A percentile compares a stretch with the other conserved stretches of the same genome.
phyloP scores from a whole-genome alignment of 495 filamentous ascomycete species.

The Aspergillus sclerotioniger region DNA sequence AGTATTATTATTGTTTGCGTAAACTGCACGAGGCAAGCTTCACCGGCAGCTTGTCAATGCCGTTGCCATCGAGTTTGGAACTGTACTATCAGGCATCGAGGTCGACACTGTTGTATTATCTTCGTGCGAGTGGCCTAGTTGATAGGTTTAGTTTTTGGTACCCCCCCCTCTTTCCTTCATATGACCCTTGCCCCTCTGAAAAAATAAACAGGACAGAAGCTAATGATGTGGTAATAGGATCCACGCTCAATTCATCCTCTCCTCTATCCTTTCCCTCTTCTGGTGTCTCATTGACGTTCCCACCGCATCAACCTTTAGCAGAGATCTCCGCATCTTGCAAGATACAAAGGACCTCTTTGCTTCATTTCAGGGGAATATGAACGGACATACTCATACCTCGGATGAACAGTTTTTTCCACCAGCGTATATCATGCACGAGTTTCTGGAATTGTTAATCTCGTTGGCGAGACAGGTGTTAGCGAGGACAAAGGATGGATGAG shows the following conservation, averaged over 20 bases:
- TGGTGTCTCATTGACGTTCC: constrained; percentile 10
- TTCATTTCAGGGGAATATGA: not conserved
- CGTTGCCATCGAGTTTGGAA: constrained; percentile 25
- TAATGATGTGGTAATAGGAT: constrained; percentile 18
- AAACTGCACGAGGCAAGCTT: constrained; percentile 28
- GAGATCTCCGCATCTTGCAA: not conserved
- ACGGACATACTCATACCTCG: too few relatives aligned
- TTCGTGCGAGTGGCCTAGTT: constrained; percentile 27
- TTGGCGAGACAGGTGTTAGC: not conserved
- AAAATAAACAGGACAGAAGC: too few relatives aligned
- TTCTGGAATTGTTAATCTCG: not conserved
- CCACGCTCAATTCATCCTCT: constrained; percentile 26
- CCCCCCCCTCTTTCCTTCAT: not conserved
- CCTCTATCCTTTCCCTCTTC: constrained; percentile 24
- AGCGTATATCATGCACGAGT: not conserved
- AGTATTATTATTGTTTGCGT: constrained; percentile 30
- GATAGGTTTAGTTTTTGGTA: not conserved
- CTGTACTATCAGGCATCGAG: constrained; percentile 26
- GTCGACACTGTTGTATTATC: constrained; percentile 28
- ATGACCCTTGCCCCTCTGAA: too few relatives aligned
- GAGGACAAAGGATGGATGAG: not conserved
- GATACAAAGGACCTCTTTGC: not conserved
- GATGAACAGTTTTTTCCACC: not conserved
- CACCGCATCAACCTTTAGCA: not conserved
- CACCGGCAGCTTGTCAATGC: constrained; percentile 4